Base-by-base conservation (phyloP, 192 early-diverging fungal species). In the Coemansia sp. region DNA sequence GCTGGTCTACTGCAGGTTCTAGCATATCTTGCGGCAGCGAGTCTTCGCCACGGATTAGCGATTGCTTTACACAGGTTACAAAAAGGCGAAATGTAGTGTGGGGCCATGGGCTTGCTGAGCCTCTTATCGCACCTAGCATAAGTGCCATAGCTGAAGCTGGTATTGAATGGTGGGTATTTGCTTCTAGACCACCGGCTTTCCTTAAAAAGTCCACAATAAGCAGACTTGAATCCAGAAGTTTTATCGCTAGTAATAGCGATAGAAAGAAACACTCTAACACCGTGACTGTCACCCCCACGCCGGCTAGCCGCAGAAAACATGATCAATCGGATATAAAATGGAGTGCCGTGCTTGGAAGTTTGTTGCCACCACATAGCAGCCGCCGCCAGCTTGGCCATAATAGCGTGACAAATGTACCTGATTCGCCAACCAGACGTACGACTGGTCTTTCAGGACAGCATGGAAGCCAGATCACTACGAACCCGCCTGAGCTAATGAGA, bases 321-420 rank as follows among this genome's bases (percentile, higher is more conserved):
- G 78, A 75, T 42, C 78, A 80, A 60, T 72, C 78, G 0, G 78
- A 80, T 53, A 49, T 80, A 57, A 80, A 80, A 44, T 80, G 78
- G 78, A 68, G 59, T 43, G 68, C 78, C 7, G 78, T 80, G 40
- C 70, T 80, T 16, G 78, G 78, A 7, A 62, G 43, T 1, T 19
- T 72, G 21, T 63, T 59, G n/a, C 57, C 32, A 3, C 26, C 38
- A 5, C 57, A 59, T n/a, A 41, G 11, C 13, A 15, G 57, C 37
- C 13, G 1, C 11, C 57, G n/a, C n/a, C n/a, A 40, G 16, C 6
- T 59, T 38, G 52, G 7, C 19, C 11, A 21, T 8, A 59, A 40
- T 4, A 16, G 4, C 39, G 13, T 26, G 0, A 3, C 26, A 26
- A 13, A 26, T 54, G 23, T 26, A 3, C 6, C 12, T 54, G 52